A percentile compares a stretch with the other conserved stretches of the same genome.
phyloP scores from a whole-genome alignment of 352 stramenopile species.

The Phytopythium delawarense region DNA sequence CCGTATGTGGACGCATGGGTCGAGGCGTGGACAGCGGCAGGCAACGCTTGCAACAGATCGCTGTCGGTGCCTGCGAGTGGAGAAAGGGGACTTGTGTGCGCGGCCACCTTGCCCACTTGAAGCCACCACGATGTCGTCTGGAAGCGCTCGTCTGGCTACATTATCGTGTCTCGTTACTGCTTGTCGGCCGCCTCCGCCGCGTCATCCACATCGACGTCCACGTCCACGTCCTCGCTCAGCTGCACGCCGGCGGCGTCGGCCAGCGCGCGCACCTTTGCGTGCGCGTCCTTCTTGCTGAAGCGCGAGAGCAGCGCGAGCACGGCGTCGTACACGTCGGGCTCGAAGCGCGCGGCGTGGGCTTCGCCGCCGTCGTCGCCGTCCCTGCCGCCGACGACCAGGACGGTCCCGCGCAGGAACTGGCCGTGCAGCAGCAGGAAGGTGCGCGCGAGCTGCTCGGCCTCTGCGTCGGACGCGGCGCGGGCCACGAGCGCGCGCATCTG shows the following conservation, averaged over 20 bases:
- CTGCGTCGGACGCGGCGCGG: conserved; percentile 34
- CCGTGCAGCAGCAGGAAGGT: conserved; percentile 73
- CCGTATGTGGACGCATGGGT: neutral
- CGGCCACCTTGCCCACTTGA: too few relatives aligned
- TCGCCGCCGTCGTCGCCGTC: neutral
- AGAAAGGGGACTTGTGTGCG: neutral
- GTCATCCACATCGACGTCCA: neutral
- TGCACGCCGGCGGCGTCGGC: conserved; percentile 9
- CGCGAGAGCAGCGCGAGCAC: conserved; percentile 36
- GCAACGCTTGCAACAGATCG: neutral
- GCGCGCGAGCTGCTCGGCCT: conserved; percentile 50
- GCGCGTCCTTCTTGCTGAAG: conserved; percentile 42
- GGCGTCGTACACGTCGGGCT: conserved; percentile 51
- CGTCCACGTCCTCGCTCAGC: neutral
- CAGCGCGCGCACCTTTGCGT: conserved; percentile 37
- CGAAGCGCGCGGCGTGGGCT: conserved; percentile 27
- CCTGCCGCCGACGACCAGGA: neutral
- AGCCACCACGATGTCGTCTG: too few relatives aligned
- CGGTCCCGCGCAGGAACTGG: conserved; percentile 1
- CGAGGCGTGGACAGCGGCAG: neutral
- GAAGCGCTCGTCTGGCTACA: neutral
- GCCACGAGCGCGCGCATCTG: conserved; percentile 50
- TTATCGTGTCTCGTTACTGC: neutral
- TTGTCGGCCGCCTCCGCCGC: neutral
- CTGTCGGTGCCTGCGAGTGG: neutral